Evolutionary conservation across 805 yeast species (phyloP).

Genomic region (Lipomyces spencermartinsiae): DNA sequence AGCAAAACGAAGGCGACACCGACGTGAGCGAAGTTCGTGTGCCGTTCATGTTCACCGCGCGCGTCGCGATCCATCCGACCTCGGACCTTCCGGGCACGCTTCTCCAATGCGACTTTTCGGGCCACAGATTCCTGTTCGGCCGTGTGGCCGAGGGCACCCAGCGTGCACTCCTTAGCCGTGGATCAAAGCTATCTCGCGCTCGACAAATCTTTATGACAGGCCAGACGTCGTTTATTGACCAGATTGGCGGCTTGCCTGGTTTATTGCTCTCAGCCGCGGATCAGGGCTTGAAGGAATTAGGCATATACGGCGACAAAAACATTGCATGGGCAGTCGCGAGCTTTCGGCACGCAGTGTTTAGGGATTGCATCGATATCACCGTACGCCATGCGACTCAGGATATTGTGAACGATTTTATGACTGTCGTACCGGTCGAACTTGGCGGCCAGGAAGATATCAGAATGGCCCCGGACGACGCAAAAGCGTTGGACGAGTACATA

Average conservation of each 20-base stretch:
- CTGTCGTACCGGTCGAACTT: constrained; percentile 32
- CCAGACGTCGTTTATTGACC: constrained; percentile 66
- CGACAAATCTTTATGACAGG: constrained; percentile 81
- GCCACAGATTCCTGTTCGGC: constrained; percentile 66
- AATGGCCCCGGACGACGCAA: background rate
- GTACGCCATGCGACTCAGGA: constrained; percentile 36
- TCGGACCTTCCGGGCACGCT: constrained; percentile 20
- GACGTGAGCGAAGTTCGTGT: background rate
- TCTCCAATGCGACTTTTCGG: constrained; percentile 19
- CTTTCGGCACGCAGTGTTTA: constrained; percentile 86
- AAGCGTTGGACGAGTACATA: constrained; percentile 22
- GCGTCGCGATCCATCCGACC: constrained; percentile 30
- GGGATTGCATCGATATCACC: constrained; percentile 67
- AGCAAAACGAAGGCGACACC: background rate
- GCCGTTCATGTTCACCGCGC: constrained; percentile 13
- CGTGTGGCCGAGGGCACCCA: constrained; percentile 87
- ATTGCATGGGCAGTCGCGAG: constrained; percentile 68
- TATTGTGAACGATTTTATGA: constrained; percentile 45
- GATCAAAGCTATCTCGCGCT: constrained; percentile 62
- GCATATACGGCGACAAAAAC: constrained; percentile 59
- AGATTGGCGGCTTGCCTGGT: constrained; percentile 94
- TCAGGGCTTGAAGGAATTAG: constrained; percentile 66
- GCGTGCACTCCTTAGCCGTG: constrained; percentile 68
- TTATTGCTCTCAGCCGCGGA: constrained; percentile 80
- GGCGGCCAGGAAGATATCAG: background rate